A percentile compares a stretch with the other conserved stretches of the same genome.
Conservation (phyloP, 176 grass and related monocot species). For the Poa annua region DNA sequence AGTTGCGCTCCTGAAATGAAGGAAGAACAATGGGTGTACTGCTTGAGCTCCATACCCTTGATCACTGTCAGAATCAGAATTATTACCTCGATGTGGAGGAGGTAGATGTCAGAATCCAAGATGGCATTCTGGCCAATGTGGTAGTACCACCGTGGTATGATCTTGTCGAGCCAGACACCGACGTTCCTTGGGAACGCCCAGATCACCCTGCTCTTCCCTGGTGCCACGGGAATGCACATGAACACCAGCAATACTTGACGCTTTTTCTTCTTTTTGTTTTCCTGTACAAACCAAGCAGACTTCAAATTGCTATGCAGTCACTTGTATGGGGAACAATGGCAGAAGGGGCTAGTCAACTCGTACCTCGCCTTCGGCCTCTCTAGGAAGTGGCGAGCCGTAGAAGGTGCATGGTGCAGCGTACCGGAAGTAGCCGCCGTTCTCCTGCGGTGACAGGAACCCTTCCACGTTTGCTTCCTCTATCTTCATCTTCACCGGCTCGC, state of each 20-base stretch:
- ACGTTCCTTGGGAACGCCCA: constrained; percentile 73
- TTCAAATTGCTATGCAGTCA: background rate
- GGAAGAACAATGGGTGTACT: background rate
- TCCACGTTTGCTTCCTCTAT: constrained; percentile 50
- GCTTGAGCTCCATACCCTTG: background rate
- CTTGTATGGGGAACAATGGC: background rate
- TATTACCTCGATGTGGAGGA: constrained; percentile 80
- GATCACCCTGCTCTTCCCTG: constrained; percentile 76
- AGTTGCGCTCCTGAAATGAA: constrained; percentile 65
- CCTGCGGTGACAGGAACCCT: constrained; percentile 55
- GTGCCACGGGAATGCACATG: constrained; percentile 76
- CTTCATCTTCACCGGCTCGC: constrained; percentile 63
- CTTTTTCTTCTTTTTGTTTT: constrained; percentile 32
- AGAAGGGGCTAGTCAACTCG: background rate
- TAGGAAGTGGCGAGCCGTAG: constrained; percentile 20
- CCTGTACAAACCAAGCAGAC: constrained; percentile 17
- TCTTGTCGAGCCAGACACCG: constrained; percentile 58
- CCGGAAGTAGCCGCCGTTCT: constrained; percentile 46
- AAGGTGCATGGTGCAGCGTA: constrained; percentile 65
- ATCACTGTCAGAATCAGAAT: background rate
- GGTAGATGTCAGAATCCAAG: constrained; percentile 88
- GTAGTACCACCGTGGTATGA: constrained; percentile 69
- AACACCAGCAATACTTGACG: constrained; percentile 60
- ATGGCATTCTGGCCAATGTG: constrained; percentile 67
- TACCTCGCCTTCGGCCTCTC: background rate